These are phyloP conservation scores for Diaporthe amygdali DNA, from an alignment of 2,329 filamentous ascomycete species.

Conservation along the genomic window DNA sequence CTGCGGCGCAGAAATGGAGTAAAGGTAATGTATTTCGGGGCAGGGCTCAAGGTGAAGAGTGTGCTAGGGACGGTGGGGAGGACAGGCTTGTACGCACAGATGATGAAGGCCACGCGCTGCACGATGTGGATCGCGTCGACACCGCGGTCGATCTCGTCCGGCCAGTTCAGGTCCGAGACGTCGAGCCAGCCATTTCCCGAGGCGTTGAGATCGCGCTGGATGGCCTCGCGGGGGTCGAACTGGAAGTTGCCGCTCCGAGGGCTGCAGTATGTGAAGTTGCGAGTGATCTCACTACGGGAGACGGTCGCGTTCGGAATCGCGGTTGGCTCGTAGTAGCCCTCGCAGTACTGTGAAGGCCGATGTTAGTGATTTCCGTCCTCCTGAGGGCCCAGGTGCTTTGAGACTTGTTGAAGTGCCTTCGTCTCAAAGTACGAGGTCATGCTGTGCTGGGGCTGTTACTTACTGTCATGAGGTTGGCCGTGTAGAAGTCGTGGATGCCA, in stretches of 20 bases:
- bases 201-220: constrained; percentile 16
- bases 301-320: constrained; percentile 4
- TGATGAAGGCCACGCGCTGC: constrained; percentile 12
- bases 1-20: too few species aligned
- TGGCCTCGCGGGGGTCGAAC: constrained; percentile 4
- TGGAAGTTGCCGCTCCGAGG: neutral
- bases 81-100: neutral
- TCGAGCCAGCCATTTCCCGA: constrained; percentile 8
- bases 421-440: neutral
- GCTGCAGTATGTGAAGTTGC: constrained; percentile 14
- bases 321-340: constrained; percentile 6
- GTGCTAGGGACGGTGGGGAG: neutral
- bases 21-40: neutral
- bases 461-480: constrained; percentile 3
- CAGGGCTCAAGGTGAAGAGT: neutral
- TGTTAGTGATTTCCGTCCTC: neutral
- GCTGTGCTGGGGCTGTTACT: neutral
- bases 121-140: constrained; percentile 12
- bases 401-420: neutral
- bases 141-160: constrained; percentile 12
- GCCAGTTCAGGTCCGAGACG: constrained; percentile 10
- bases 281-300: neutral
- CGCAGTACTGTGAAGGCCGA: neutral
- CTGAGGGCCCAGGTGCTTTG: too few species aligned
- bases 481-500: constrained; percentile 12